Conservation (phyloP, 495 filamentous ascomycete species). For the Aspergillus steynii region DNA sequence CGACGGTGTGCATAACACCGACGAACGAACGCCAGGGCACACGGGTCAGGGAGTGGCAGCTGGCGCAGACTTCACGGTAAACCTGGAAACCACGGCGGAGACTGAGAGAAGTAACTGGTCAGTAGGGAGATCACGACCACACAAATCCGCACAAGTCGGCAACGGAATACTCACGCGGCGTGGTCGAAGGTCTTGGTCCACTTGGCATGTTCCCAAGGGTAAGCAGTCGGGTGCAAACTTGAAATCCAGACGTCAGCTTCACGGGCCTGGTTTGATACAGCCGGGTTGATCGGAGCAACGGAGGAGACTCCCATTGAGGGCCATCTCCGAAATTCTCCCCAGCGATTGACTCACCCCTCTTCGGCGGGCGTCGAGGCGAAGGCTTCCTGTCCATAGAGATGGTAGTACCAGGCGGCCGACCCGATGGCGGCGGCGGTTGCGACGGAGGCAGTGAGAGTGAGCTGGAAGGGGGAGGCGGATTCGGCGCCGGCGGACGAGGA, state of each 20-base stretch:
- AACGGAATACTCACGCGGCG: constrained; percentile 69
- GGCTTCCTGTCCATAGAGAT: constrained; percentile 84
- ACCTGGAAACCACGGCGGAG: constrained; percentile 99
- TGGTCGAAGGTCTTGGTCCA: constrained; percentile 96
- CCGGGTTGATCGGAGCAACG: constrained; percentile 31
- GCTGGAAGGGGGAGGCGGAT: constrained; percentile 53
- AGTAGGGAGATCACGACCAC: constrained; percentile 17
- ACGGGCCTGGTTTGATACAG: constrained; percentile 7
- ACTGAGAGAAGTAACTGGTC: constrained; percentile 44
- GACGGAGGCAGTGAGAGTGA: constrained; percentile 78
- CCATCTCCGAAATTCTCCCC: constrained; percentile 15
- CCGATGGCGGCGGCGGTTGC: constrained; percentile 83
- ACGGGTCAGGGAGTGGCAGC: constrained; percentile 94
- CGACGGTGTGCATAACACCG: constrained; percentile 88
- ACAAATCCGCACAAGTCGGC: constrained; percentile 2
- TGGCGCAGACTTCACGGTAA: constrained; percentile 97
- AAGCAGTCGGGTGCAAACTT: constrained; percentile 87
- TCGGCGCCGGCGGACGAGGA: constrained; percentile 50
- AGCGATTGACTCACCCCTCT: constrained; percentile 79
- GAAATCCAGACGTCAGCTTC: constrained; percentile 18
- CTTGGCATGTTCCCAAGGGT: constrained; percentile 93
- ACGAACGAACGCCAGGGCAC: constrained; percentile 93
- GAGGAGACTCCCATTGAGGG: constrained; percentile 19
- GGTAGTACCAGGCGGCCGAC: constrained; percentile 62
- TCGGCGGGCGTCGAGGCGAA: constrained; percentile 90